Conservation (phyloP, 108 stramenopile species). For the Phaeodactylum tricornutum region DNA sequence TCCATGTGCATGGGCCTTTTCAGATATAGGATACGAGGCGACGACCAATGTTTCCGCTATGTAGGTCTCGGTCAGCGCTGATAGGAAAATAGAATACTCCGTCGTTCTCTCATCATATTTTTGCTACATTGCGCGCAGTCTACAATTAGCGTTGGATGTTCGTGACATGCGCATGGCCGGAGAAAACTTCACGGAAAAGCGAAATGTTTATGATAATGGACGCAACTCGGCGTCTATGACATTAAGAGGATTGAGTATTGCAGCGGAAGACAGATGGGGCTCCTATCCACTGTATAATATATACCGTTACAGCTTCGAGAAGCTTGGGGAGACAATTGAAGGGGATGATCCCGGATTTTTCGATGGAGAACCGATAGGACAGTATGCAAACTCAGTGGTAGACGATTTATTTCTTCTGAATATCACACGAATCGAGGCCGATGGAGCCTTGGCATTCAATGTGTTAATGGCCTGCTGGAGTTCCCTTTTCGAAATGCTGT, state of each 20-base stretch:
- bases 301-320: slow-evolving; percentile 53
- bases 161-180: slow-evolving; percentile 4
- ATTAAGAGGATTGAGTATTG: not conserved
- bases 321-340: slow-evolving; percentile 33
- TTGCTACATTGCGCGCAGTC: not conserved
- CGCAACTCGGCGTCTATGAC: not conserved
- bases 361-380: slow-evolving; percentile 33
- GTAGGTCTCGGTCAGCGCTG: not conserved
- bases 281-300: slow-evolving; percentile 52
- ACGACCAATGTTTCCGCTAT: not conserved
- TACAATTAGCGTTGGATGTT: slow-evolving; percentile 5
- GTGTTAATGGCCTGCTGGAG: slow-evolving; percentile 68
- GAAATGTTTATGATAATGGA: slow-evolving; percentile 6
- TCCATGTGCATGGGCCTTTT: no score
- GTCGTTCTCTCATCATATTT: not conserved
- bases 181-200: slow-evolving; percentile 1
- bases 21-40: slow-evolving; percentile 1
- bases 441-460: slow-evolving; percentile 37
- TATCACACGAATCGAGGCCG: slow-evolving; percentile 24
- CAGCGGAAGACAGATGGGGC: not conserved
- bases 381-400: slow-evolving; percentile 48
- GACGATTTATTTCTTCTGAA: slow-evolving; percentile 37
- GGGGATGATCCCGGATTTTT: slow-evolving; percentile 36
- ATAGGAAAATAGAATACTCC: not conserved
- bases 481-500: slow-evolving; percentile 38